Conservation (phyloP, 495 filamentous ascomycete genomes). For the Barbatosphaeria neglecta region DNA sequence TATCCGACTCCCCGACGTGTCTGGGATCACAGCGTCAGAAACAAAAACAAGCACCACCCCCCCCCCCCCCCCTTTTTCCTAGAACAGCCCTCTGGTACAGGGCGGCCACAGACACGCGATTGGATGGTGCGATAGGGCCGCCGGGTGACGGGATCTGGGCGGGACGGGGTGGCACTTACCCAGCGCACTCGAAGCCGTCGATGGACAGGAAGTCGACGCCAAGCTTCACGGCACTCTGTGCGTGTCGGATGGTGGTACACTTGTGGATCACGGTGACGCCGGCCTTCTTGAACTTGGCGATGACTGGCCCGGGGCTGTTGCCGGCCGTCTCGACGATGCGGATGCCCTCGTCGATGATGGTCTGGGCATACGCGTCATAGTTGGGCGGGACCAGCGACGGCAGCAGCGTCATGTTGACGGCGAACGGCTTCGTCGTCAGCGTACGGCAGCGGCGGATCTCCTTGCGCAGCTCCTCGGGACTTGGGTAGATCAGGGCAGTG, state of each 20-base stretch:
- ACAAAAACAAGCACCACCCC: neutral
- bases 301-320: slow-evolving; percentile 86
- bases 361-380: slow-evolving; percentile 84
- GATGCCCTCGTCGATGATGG: slow-evolving; percentile 87
- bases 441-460: slow-evolving; percentile 80
- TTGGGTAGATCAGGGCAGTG: slow-evolving; percentile 90
- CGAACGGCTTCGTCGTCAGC: slow-evolving; percentile 85
- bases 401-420: slow-evolving; percentile 91
- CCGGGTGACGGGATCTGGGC: neutral
- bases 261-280: slow-evolving; percentile 81
- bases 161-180: slow-evolving; percentile 38
- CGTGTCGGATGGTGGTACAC: slow-evolving; percentile 93
- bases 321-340: slow-evolving; percentile 94
- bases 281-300: slow-evolving; percentile 73
- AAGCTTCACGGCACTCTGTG: slow-evolving; percentile 81
- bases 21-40: slow-evolving; percentile 10
- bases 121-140: too few relatives aligned
- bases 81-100: too few relatives aligned
- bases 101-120: neutral
- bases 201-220: slow-evolving; percentile 95
- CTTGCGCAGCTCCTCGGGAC: slow-evolving; percentile 81
- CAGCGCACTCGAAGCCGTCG: slow-evolving; percentile 95
- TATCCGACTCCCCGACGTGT: slow-evolving; percentile 83
- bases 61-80: neutral
- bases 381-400: slow-evolving; percentile 81